A percentile compares a stretch with the other conserved stretches of the same genome.
Evolutionary conservation across 2,329 filamentous ascomycete species (phyloP).

Genomic region (Aspergillus pseudoglaucus): DNA sequence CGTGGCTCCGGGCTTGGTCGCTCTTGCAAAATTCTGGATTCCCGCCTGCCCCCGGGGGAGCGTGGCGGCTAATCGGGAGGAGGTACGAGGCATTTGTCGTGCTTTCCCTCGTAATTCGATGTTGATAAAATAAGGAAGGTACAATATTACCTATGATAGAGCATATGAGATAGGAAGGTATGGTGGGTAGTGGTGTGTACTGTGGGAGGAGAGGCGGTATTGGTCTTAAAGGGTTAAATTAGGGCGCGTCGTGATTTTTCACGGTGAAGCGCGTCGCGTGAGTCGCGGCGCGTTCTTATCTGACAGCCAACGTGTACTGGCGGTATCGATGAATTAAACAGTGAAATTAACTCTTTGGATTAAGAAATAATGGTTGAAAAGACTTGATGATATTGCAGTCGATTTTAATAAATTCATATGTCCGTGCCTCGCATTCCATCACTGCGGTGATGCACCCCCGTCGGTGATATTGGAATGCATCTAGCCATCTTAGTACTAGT

Average conservation of each 20-base stretch:
- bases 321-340: too few species aligned
- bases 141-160: constrained; percentile 3
- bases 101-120: not conserved
- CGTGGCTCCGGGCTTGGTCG: constrained; percentile 35
- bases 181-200: not conserved
- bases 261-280: constrained; percentile 7
- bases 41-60: constrained; percentile 31
- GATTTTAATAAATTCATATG: not conserved
- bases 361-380: not conserved
- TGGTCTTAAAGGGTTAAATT: not conserved
- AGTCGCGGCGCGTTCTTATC: constrained; percentile 8
- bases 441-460: not conserved
- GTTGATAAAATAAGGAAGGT: constrained; percentile 1
- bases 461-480: not conserved
- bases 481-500: not conserved
- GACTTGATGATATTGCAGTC: not conserved
- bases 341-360: not conserved
- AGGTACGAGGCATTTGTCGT: constrained; percentile 25
- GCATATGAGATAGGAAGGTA: constrained; percentile 3
- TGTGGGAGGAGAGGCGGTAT: not conserved
- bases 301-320: constrained; percentile 6
- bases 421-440: constrained; percentile 2
- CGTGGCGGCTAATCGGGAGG: constrained; percentile 21
- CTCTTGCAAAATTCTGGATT: constrained; percentile 40
- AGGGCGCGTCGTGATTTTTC: not conserved